phyloP scores from a whole-genome alignment of 176 grass and related monocot species.

The Triticum timopheevii region DNA sequence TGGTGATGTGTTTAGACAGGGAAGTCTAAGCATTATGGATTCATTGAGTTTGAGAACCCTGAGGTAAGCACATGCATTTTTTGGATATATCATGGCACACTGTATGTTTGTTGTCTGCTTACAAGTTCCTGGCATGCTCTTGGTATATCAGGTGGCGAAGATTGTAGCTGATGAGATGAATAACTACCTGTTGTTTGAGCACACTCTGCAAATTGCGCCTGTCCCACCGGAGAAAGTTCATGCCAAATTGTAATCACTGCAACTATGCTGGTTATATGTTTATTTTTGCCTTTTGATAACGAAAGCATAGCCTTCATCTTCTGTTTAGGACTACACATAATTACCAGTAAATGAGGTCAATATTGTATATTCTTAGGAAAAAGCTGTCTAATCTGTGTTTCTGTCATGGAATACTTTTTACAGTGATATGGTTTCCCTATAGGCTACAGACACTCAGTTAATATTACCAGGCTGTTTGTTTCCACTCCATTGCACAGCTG shows the following conservation, averaged over 20 bases:
- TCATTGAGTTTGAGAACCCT: constrained; percentile 89
- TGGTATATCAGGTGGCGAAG: constrained; percentile 63
- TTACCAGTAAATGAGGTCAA: not conserved
- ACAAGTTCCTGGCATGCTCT: constrained; percentile 1
- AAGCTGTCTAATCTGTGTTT: not conserved
- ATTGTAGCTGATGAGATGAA: constrained; percentile 90
- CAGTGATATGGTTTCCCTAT: not conserved
- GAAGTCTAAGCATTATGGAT: constrained; percentile 96
- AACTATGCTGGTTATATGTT: not conserved
- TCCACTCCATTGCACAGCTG: not conserved
- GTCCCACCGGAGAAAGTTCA: constrained; percentile 72
- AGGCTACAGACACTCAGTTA: not conserved
- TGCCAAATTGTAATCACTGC: constrained; percentile 60
- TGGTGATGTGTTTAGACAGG: constrained; percentile 60
- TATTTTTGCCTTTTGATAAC: not conserved
- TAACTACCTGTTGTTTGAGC: constrained; percentile 92
- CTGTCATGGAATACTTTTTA: not conserved
- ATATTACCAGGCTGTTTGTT: not conserved
- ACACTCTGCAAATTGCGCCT: constrained; percentile 60
- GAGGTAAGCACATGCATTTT: constrained; percentile 32
- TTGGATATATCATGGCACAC: not conserved
- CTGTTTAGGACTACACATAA: not conserved
- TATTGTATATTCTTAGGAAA: not conserved
- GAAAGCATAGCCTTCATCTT: not conserved
- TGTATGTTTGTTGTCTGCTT: not conserved